Evolutionary conservation across 441 rosid genomes (phyloP), one percentile per base, ranked within the genome.

Genomic region (Erysimum cheiri): DNA sequence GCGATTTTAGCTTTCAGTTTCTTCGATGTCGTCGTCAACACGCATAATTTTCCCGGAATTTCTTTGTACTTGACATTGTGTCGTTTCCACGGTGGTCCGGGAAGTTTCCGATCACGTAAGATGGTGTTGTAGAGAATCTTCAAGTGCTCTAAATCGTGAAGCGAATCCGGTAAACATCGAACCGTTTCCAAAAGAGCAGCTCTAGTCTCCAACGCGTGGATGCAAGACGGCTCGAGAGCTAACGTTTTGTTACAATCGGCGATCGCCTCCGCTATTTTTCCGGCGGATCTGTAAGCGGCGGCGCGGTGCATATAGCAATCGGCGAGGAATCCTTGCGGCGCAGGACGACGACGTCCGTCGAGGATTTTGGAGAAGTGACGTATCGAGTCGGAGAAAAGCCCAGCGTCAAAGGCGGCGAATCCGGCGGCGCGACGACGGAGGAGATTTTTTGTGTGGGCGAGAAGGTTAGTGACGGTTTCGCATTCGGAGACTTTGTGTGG

Each of bases 361-460:
- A 89, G 77, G 35, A 91, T 89, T 75, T 89, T 91, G 77, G 83
- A 77, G 72, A 91, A 91, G 71, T 91, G 97, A 46, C 97, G 93
- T 69, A 91, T 83, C 32, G 96, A 86, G 64, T 91, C 96, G 0
- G 93, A 65, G 69, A 56, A 77, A 8, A 85, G 85, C 6, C 91
- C 97, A 1, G 93, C 93, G 49, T 89, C 82, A 1, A 87, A 84
- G 4, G 97, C 97, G 0, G 96, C 93, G 33, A 87, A 62, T 0
- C 93, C 96, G 1, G 97, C 93, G 0, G 97, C 72, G 31, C 96
- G 93, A 31, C 96, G 96, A 43, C 98, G 95, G 72, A 91, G 83
- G 65, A 93, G 88, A 52, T 87, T 78, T 74, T 93, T 93, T 0
- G 89, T 88, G 77, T 88, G 89, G 0, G 89, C 72, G 55, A 93